Evolutionary conservation across 2,329 filamentous ascomycete species (phyloP).

Genomic region (Alternaria panax): DNA sequence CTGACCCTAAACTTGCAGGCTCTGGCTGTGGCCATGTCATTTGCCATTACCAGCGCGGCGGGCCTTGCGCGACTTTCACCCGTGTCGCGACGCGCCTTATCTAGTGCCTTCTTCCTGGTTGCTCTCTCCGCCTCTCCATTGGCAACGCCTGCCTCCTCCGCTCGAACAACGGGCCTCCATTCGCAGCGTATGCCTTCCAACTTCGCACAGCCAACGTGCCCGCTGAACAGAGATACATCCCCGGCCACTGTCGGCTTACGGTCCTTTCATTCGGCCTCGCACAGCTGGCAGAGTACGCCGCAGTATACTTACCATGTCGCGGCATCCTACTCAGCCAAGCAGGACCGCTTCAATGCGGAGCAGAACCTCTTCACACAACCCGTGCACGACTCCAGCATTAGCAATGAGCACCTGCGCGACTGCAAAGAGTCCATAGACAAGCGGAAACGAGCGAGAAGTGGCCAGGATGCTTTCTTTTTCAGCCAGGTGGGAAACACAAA

Average conservation of each 20-base stretch:
- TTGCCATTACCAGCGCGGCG: constrained; percentile 41
- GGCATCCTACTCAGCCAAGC: constrained; percentile 53
- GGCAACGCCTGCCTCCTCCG: constrained; percentile 32
- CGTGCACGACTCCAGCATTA: constrained; percentile 35
- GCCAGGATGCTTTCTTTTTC: constrained; percentile 97
- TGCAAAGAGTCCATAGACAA: constrained; percentile 57
- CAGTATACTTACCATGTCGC: constrained; percentile 51
- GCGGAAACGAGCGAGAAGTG: constrained; percentile 74
- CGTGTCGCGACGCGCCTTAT: constrained; percentile 33
- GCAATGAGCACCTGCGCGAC: constrained; percentile 34
- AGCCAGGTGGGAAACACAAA: constrained; percentile 74
- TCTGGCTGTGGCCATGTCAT: constrained; percentile 50
- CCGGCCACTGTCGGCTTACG: constrained; percentile 39
- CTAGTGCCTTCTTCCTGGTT: constrained; percentile 41
- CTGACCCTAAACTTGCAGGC: constrained; percentile 37
- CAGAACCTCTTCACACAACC: constrained; percentile 48
- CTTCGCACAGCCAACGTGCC: constrained; percentile 38
- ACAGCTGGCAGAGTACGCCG: constrained; percentile 33
- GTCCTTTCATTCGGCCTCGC: constrained; percentile 42
- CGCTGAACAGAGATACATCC: constrained; percentile 39
- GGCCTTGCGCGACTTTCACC: constrained; percentile 29
- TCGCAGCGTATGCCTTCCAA: constrained; percentile 22
- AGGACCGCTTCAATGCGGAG: constrained; percentile 46
- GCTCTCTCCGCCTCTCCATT: constrained; percentile 41
- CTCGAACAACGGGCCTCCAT: constrained; percentile 24